phyloP scores from a whole-genome alignment of 2,329 filamentous ascomycete genomes.

The Aspergillus spinulosporus region DNA sequence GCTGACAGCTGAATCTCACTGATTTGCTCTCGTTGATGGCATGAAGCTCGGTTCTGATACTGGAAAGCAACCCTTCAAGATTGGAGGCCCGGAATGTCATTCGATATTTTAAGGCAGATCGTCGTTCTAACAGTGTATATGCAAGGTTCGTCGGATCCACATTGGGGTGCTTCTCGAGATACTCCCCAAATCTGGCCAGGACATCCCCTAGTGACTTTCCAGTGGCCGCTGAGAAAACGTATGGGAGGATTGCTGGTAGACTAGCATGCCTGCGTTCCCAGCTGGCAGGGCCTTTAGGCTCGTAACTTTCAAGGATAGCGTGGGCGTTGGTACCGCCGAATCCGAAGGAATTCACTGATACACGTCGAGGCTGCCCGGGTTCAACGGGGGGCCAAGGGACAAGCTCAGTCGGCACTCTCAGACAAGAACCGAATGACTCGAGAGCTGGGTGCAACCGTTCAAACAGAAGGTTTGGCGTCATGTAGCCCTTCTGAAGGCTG shows the following conservation, averaged over 20 bases:
- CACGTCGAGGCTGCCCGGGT: neutral
- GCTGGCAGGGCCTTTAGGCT: too few species aligned
- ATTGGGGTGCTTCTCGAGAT: too few species aligned
- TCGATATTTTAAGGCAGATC: too few species aligned
- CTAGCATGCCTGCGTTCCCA: neutral
- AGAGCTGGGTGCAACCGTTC: neutral
- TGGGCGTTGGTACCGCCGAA: neutral
- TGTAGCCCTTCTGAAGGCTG: conserved; percentile 20
- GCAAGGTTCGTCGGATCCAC: too few species aligned
- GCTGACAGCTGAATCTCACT: neutral
- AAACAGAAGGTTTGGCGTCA: conserved; percentile 14
- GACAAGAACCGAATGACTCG: neutral
- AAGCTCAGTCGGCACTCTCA: neutral
- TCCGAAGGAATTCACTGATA: conserved; percentile 6
- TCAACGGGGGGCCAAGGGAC: neutral
- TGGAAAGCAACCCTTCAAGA: too few species aligned
- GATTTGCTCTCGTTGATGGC: neutral
- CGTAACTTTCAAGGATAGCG: neutral
- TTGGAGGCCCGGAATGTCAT: too few species aligned
- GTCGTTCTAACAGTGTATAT: too few species aligned
- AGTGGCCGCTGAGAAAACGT: too few species aligned
- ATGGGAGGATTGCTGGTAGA: too few species aligned
- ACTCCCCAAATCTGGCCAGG: too few species aligned
- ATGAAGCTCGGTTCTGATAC: too few species aligned
- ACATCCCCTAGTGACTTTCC: too few species aligned